phyloP scores from a whole-genome alignment of 139 green algal species.

The Limnomonas spitsbergensis region DNA sequence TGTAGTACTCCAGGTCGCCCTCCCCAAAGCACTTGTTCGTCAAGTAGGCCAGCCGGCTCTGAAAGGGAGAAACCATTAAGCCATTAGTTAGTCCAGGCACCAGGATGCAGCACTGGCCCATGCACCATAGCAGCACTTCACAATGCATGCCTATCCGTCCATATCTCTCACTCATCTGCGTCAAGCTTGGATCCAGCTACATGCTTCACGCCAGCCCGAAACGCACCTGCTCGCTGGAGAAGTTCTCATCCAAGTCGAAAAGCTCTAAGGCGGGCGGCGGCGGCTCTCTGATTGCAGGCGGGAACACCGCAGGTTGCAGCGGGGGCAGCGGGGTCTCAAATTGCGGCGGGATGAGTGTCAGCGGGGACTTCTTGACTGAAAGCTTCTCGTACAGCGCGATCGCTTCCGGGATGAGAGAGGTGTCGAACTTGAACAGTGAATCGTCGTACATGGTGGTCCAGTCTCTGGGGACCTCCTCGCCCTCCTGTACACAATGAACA shows the following conservation, averaged over 20 bases:
- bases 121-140: not conserved
- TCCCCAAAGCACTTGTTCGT: conserved; percentile 69
- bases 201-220: too few relatives aligned
- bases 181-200: too few relatives aligned
- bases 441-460: conserved; percentile 72
- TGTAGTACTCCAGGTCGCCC: conserved; percentile 72
- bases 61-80: not conserved
- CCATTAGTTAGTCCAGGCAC: not conserved
- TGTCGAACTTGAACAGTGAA: conserved; percentile 64
- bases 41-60: conserved; percentile 64
- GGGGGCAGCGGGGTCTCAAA: conserved; percentile 79
- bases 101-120: not conserved
- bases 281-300: conserved; percentile 67
- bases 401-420: conserved; percentile 52
- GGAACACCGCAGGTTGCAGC: conserved; percentile 79
- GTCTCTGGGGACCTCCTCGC: conserved; percentile 64
- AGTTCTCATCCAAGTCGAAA: conserved; percentile 83
- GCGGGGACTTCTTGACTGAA: conserved; percentile 56
- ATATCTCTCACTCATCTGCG: not conserved
- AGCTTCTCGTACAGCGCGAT: conserved; percentile 66
- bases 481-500: conserved; percentile 40
- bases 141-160: not conserved
- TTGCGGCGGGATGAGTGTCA: conserved; percentile 69
- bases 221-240: conserved; percentile 65
- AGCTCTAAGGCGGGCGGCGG: conserved; percentile 77